Conservation (phyloP, 352 stramenopile species). For the Detonula confervacea region DNA sequence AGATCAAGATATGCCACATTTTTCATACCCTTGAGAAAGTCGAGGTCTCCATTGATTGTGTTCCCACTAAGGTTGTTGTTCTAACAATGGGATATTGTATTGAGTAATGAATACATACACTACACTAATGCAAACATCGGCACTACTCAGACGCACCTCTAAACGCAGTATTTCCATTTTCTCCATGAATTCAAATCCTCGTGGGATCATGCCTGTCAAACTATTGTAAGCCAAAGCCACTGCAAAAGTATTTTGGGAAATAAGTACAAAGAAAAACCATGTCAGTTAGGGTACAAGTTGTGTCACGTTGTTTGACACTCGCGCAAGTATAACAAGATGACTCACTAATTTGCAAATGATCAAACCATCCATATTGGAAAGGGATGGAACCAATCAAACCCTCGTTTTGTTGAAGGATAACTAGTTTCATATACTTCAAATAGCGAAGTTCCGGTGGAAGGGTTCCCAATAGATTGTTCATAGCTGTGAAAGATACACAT, state of each 20-base stretch:
- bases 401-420: conserved; percentile 28
- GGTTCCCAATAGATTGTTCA: conserved; percentile 38
- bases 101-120: no score
- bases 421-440: conserved; percentile 43
- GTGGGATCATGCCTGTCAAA: conserved; percentile 32
- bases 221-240: conserved; percentile 21
- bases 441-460: conserved; percentile 38
- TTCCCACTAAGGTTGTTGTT: conserved; percentile 22
- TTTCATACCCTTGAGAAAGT: conserved; percentile 29
- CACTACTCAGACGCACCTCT: conserved; percentile 42
- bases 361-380: conserved; percentile 36
- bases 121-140: no score
- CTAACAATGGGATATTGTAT: no score
- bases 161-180: conserved; percentile 28
- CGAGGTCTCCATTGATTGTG: conserved; percentile 32
- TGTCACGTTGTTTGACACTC: no score
- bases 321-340: no score
- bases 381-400: conserved; percentile 34
- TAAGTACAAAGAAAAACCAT: no score
- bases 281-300: no score
- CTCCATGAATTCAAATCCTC: conserved; percentile 20
- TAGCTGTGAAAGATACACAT: conserved; percentile 3
- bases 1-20: conserved; percentile 27
- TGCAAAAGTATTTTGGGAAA: no score
- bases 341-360: conserved; percentile 21